These are phyloP conservation scores for Suhomyces xylopsoci DNA, from an alignment of 805 yeast genomes.

Conservation along the genomic window DNA sequence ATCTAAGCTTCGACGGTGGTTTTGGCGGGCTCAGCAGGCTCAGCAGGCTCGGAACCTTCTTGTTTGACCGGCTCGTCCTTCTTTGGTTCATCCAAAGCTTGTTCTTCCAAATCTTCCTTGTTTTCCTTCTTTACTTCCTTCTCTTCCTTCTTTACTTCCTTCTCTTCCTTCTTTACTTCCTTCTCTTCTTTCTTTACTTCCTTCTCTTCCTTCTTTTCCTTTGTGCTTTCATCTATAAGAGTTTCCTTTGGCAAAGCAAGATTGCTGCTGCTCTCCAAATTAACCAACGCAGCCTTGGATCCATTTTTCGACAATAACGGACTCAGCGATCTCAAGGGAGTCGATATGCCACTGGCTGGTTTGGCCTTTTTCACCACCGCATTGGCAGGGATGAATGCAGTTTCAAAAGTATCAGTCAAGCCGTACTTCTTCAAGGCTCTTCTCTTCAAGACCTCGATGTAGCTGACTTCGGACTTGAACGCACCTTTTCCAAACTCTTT, in stretches of 20 bases:
- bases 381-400: constrained; percentile 37
- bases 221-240: constrained; percentile 29
- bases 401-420: constrained; percentile 33
- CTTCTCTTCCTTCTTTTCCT: neutral
- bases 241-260: constrained; percentile 42
- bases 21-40: neutral
- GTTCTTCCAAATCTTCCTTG: neutral
- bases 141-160: constrained; percentile 3
- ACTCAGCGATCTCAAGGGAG: constrained; percentile 13
- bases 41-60: too few relatives aligned
- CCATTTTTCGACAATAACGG: constrained; percentile 12
- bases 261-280: constrained; percentile 22
- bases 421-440: constrained; percentile 42
- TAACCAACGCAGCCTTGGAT: constrained; percentile 18
- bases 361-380: constrained; percentile 8
- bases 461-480: constrained; percentile 26
- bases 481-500: constrained; percentile 32
- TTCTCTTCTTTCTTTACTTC: constrained; percentile 3
- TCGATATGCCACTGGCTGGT: constrained; percentile 5
- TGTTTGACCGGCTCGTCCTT: neutral
- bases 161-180: neutral
- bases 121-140: neutral
- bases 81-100: neutral
- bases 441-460: constrained; percentile 41
- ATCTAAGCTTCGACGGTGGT: constrained; percentile 1